Conservation (phyloP, 495 filamentous ascomycete species). For the Penicillium atrosanguineum region DNA sequence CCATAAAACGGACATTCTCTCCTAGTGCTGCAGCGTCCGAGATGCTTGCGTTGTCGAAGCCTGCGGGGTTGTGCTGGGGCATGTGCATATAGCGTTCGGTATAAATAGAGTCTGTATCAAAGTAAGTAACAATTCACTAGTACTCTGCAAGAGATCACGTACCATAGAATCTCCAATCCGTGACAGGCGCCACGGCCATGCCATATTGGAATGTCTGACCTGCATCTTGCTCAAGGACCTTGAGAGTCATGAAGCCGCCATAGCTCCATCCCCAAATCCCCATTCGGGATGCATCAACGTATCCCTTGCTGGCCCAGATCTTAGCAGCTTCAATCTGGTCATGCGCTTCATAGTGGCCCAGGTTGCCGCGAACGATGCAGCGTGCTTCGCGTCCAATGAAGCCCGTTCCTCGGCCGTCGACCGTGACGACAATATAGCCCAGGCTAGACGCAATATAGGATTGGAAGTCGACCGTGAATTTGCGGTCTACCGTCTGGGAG, state of each 20-base stretch:
- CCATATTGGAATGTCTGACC: slow-evolving; percentile 91
- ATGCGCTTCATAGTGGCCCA: slow-evolving; percentile 79
- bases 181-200: slow-evolving; percentile 97
- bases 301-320: slow-evolving; percentile 76
- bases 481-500: slow-evolving; percentile 81
- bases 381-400: slow-evolving; percentile 83
- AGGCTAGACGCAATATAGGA: slow-evolving; percentile 81
- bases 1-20: slow-evolving; percentile 76
- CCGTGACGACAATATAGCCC: slow-evolving; percentile 93
- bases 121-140: slow-evolving; percentile 1
- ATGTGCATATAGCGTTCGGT: slow-evolving; percentile 96
- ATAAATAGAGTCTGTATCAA: slow-evolving; percentile 74
- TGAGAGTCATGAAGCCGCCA: slow-evolving; percentile 95
- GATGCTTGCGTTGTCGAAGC: slow-evolving; percentile 76
- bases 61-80: slow-evolving; percentile 72
- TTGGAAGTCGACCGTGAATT: slow-evolving; percentile 84
- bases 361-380: slow-evolving; percentile 74
- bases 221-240: slow-evolving; percentile 87
- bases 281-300: slow-evolving; percentile 76
- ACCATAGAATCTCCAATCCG: slow-evolving; percentile 92
- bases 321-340: slow-evolving; percentile 93
- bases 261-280: slow-evolving; percentile 99
- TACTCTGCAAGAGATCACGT: slow-evolving; percentile 4
- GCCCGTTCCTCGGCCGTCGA: slow-evolving; percentile 91
- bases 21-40: slow-evolving; percentile 64